These are phyloP conservation scores for Phytophthora palmivora DNA, from an alignment of 352 stramenopile species.

Conservation along the genomic window DNA sequence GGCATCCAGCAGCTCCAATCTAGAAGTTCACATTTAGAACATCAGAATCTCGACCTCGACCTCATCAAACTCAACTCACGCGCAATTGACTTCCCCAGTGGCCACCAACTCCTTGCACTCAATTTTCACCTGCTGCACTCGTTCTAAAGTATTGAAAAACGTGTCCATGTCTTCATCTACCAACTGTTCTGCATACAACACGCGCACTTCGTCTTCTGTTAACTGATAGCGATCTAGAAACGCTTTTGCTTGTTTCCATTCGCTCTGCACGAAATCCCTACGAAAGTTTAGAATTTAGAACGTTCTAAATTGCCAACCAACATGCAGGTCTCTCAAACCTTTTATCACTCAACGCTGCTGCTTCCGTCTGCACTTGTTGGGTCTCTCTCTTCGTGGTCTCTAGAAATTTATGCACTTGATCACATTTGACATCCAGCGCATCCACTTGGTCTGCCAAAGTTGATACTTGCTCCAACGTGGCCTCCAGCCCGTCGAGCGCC, in stretches of 20 bases:
- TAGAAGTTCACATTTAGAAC: slow-evolving; percentile 18
- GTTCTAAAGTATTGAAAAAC: slow-evolving; percentile 79
- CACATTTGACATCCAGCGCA: slow-evolving; percentile 55
- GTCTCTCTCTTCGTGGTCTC: slow-evolving; percentile 71
- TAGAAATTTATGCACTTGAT: slow-evolving; percentile 57
- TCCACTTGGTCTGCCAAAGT: slow-evolving; percentile 48
- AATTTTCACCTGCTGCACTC: slow-evolving; percentile 71
- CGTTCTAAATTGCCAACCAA: slow-evolving; percentile 6
- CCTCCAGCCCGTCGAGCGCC: slow-evolving; percentile 47
- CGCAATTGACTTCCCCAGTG: slow-evolving; percentile 51
- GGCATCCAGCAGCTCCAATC: slow-evolving; percentile 88
- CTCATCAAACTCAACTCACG: slow-evolving; percentile 16
- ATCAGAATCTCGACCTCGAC: not conserved
- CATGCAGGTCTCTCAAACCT: slow-evolving; percentile 35
- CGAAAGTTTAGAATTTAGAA: slow-evolving; percentile 5
- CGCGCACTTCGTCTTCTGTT: slow-evolving; percentile 66
- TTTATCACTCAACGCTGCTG: slow-evolving; percentile 44
- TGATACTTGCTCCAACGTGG: slow-evolving; percentile 52
- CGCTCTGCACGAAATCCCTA: slow-evolving; percentile 53
- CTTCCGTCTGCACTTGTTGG: slow-evolving; percentile 70
- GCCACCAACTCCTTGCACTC: slow-evolving; percentile 74
- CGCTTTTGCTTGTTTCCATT: slow-evolving; percentile 54
- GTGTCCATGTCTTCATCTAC: slow-evolving; percentile 53
- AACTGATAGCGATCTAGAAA: slow-evolving; percentile 84
- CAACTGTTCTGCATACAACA: slow-evolving; percentile 49